Evolutionary conservation across 495 filamentous ascomycete species (phyloP), one percentile per base, ranked within the genome.

Genomic region (Lentithecium fluviatile): DNA sequence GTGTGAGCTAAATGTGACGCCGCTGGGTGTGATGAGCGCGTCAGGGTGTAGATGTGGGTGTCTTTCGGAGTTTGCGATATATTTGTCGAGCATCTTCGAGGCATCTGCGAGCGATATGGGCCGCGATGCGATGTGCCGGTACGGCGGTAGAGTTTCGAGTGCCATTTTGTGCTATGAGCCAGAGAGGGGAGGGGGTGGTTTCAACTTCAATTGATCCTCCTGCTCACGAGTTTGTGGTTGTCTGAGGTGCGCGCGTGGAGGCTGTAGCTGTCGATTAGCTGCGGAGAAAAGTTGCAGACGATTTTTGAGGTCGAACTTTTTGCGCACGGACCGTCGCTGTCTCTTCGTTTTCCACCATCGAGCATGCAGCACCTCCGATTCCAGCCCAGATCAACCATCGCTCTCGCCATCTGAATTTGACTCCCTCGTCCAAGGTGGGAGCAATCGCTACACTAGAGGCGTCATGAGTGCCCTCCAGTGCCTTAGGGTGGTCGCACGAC

Each of bases 21-120:
- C 87, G 40, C 79, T 75, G 56, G 84, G 78, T 46, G 77, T 82
- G 67, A 90, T 80, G 55, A 79, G 76, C 43, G 83, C 81, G 61
- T 85, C 86, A 4, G 87, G 87, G 66, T 88, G 85, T 17, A 87
- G 80, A 42, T 85, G 77, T n/a, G 85, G 77, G 61, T 81, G 76
- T 24, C 76, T 79, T 67, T 73, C 71, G 52, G 81, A 75, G 59
- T 76, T 73, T 45, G 74, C 68, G 56, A 90, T 79, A 77, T 86
- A 89, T 58, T 77, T 72, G 25, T 78, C 68, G 11, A 90, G 77
- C 69, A 79, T 78, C 55, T 76, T 74, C 51, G 81, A 81, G 12
- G 87, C 85, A 17, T 72, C 66, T 29, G 77, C 71, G 64, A 80
- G 73, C 50, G 79, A 69, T 65, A 88, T 76, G 26, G 75, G 70